Evolutionary conservation across 1,284 basidiomycete genomes (phyloP).

Genomic region (Apiotrichum porosum): DNA sequence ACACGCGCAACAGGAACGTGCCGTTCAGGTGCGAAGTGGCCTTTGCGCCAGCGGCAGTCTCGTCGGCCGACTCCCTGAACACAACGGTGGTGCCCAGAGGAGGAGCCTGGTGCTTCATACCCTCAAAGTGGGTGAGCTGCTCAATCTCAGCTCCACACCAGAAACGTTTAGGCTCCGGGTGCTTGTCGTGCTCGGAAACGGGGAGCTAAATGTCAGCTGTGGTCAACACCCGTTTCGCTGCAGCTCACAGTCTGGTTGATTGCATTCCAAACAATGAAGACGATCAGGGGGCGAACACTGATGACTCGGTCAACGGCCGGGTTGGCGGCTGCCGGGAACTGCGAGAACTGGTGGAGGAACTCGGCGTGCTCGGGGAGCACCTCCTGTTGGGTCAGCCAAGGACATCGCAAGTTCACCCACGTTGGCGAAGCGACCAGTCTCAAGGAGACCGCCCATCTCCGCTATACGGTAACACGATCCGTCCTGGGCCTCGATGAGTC

Average conservation of each 20-base stretch:
- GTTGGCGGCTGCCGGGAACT: constrained; percentile 24
- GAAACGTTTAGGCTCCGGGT: constrained; percentile 65
- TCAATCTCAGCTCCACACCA: constrained; percentile 65
- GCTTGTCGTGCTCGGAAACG: constrained; percentile 54
- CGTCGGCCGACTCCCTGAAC: constrained; percentile 24
- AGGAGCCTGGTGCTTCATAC: constrained; percentile 27
- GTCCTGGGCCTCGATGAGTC: constrained; percentile 57
- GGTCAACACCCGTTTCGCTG: not conserved
- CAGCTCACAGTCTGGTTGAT: constrained; percentile 76
- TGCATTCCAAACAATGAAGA: constrained; percentile 82
- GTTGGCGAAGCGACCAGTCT: constrained; percentile 26
- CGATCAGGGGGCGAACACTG: constrained; percentile 68
- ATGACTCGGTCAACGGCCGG: constrained; percentile 47
- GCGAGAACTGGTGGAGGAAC: constrained; percentile 35
- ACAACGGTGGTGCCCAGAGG: constrained; percentile 43
- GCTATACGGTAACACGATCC: constrained; percentile 64
- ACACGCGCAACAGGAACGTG: constrained; percentile 55
- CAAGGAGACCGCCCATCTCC: constrained; percentile 54
- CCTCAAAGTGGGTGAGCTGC: constrained; percentile 62
- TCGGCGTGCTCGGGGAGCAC: constrained; percentile 16
- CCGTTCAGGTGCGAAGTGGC: constrained; percentile 20
- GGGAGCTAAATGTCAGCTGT: constrained; percentile 61
- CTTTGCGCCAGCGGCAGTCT: constrained; percentile 19
- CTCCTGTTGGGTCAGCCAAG: constrained; percentile 18
- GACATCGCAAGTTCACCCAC: constrained; percentile 12